Evolutionary conservation across 768 basidiomycete genomes (phyloP), one percentile per base, ranked within the genome.

Genomic region (Hygrocybe punicea): DNA sequence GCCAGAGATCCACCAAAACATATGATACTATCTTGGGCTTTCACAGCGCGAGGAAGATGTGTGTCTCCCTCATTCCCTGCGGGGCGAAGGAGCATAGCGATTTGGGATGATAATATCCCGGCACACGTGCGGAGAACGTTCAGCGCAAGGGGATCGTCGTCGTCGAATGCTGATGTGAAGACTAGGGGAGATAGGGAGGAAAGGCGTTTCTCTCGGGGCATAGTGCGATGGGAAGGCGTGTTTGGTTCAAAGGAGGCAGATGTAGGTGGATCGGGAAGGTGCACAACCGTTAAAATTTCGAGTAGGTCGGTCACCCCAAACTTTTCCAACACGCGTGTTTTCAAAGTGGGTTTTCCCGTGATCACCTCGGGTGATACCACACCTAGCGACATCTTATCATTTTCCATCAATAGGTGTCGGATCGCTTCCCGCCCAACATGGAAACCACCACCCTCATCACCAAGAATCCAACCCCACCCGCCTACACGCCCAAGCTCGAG

Each of bases 391-490:
- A 80, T 73, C 25, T 69, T 65, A 60, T 89, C 87, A 34, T 78
- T 73, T 52, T 83, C 81, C 6, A 74, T 60, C 48, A 89, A 73
- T 49, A 92, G 78, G 59, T 86, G 80, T 4, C 91, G 85, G 19
- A 92, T 66, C 0, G 90, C 80, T 65, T 89, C 88, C 36, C 87
- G 78, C 6, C 91, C 91, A 57, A 92, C 85, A 65, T 87, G 81
- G 63, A 82, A 93, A 10, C 91, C 91, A 19, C 89, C 84, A 10
- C 91, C 91, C 67, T 92, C 90, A 65, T 92, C 90, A 6, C 90
- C 89, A 10, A 91, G 75, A 17, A 91, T 84, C 87, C 89, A 91
- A 1, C 90, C 89, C 87, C 86, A 91, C 1, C 90, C 89, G 3
- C 90, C 89, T 29, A 82, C 78, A 6, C 90, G 79, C 1, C 84